Evolutionary conservation across 176 grass and related monocot species (phyloP).

Genomic region (Melocanna baccifera): DNA sequence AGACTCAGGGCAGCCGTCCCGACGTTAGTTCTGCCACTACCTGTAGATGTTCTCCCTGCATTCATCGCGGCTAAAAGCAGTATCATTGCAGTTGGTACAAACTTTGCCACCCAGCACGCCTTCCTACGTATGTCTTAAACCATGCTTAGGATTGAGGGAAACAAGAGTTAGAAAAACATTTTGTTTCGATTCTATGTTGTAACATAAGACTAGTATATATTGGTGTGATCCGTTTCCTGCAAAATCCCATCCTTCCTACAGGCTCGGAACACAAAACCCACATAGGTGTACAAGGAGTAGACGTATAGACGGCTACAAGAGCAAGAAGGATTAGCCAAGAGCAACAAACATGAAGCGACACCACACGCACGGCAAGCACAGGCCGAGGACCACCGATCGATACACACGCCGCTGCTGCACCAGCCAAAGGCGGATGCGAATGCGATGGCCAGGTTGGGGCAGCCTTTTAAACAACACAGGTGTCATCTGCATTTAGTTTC

Average conservation of each 20-base stretch:
- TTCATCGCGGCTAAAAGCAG: conserved; percentile 4
- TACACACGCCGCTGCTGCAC: background rate
- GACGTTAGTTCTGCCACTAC: too few relatives aligned
- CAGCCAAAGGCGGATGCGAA: background rate
- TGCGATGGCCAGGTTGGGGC: background rate
- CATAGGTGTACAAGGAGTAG: too few relatives aligned
- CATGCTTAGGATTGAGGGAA: too few relatives aligned
- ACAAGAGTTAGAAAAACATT: too few relatives aligned
- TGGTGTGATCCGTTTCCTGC: too few relatives aligned
- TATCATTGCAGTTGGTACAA: background rate
- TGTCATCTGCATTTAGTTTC: too few relatives aligned
- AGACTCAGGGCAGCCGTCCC: too few relatives aligned
- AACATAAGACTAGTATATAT: too few relatives aligned
- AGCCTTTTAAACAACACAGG: too few relatives aligned
- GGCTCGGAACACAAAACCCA: too few relatives aligned
- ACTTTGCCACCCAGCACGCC: background rate
- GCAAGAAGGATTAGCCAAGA: background rate
- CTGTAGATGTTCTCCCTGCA: background rate
- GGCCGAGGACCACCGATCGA: conserved; percentile 1
- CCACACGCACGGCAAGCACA: background rate
- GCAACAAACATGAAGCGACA: background rate
- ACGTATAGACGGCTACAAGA: background rate
- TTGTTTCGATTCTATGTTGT: too few relatives aligned
- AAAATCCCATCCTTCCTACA: too few relatives aligned
- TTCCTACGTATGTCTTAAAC: background rate